These are phyloP conservation scores for Phytophthora cactorum DNA, from an alignment of 352 stramenopile genomes.

Conservation along the genomic window DNA sequence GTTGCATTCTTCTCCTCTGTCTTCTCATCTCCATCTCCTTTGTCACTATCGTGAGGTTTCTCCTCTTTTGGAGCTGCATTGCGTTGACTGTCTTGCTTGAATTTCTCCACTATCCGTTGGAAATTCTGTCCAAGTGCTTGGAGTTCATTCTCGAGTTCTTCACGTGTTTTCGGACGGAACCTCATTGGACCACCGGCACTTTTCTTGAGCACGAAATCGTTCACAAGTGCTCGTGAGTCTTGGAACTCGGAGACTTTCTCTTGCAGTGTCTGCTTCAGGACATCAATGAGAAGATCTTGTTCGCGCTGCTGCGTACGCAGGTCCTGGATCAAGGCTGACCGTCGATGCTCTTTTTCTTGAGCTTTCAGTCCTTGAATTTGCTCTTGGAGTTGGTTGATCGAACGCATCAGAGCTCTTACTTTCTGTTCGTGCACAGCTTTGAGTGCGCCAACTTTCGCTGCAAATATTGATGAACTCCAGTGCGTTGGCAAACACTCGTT, in stretches of 20 bases:
- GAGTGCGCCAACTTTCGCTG: conserved; percentile 72
- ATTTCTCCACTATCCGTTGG: conserved; percentile 60
- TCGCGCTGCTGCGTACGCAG: conserved; percentile 79
- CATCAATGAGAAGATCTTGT: conserved; percentile 85
- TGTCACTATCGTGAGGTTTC: conserved; percentile 35
- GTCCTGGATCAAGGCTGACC: conserved; percentile 85
- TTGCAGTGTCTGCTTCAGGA: conserved; percentile 80
- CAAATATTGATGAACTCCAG: not conserved
- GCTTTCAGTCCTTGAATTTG: conserved; percentile 74
- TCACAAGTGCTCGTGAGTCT: conserved; percentile 65
- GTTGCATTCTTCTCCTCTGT: conserved; percentile 35
- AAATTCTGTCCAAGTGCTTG: conserved; percentile 76
- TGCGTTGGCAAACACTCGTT: not conserved
- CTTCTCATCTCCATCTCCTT: conserved; percentile 35
- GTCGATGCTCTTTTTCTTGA: conserved; percentile 88
- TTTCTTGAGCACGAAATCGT: conserved; percentile 90
- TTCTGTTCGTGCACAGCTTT: conserved; percentile 76
- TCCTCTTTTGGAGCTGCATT: conserved; percentile 38
- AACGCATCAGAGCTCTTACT: conserved; percentile 87
- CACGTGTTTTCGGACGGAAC: conserved; percentile 85
- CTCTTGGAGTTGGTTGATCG: conserved; percentile 83
- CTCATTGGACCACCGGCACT: conserved; percentile 73
- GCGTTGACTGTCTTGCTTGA: conserved; percentile 60
- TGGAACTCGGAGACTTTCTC: conserved; percentile 75
- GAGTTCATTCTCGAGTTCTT: conserved; percentile 89